Evolutionary conservation across 1,139 yeast genomes (phyloP).

Genomic region (Diutina pseudorugosa): DNA sequence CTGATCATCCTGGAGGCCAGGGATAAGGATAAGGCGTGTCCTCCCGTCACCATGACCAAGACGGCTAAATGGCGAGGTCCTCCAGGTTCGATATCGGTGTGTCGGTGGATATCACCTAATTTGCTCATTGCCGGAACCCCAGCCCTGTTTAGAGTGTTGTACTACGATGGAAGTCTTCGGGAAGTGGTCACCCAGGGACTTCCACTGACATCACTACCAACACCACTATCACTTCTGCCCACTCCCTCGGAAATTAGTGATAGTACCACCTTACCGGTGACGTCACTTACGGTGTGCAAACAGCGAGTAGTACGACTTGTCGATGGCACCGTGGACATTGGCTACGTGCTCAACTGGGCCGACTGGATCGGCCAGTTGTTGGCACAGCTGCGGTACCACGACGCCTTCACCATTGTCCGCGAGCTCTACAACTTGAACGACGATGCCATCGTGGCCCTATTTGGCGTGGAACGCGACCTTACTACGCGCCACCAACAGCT

Average conservation of each 20-base stretch:
- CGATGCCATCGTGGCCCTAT: background rate
- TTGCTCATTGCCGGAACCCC: background rate
- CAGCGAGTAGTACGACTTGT: background rate
- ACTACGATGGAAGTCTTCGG: background rate
- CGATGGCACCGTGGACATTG: background rate
- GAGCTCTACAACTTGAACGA: background rate
- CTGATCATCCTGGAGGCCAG: conserved; percentile 21
- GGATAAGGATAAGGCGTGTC: conserved; percentile 27
- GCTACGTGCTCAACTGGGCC: conserved; percentile 1
- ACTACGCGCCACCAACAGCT: background rate
- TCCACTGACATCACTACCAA: background rate
- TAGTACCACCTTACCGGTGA: background rate
- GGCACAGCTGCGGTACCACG: background rate
- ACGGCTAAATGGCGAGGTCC: conserved; percentile 29
- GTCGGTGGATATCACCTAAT: background rate
- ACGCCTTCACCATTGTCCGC: background rate
- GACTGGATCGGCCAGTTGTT: conserved; percentile 2
- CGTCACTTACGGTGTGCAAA: background rate
- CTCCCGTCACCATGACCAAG: conserved; percentile 28
- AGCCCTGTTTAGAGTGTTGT: background rate
- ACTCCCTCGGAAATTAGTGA: background rate
- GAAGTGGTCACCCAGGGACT: background rate
- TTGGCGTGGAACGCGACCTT: background rate
- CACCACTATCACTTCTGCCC: background rate
- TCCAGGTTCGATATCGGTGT: background rate